Conservation (phyloP, 140 eudicot genomes). For the Anethum foeniculum region DNA sequence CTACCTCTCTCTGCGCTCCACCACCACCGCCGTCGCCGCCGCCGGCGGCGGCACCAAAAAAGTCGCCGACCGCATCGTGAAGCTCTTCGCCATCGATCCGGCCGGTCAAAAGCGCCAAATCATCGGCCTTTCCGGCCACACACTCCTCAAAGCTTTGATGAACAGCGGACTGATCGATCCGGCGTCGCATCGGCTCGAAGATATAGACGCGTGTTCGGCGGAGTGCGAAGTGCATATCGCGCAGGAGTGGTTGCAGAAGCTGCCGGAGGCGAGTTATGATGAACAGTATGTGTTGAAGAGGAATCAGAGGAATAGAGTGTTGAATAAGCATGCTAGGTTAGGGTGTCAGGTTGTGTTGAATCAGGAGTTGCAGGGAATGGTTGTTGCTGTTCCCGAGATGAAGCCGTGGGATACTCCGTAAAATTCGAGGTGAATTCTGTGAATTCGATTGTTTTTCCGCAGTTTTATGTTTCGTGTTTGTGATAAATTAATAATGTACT, state of each 20-base stretch:
- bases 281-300: conserved; percentile 84
- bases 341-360: conserved; percentile 88
- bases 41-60: conserved; percentile 38
- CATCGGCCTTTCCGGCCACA: conserved; percentile 78
- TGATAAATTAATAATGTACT: background rate
- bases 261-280: conserved; percentile 66
- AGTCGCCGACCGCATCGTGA: conserved; percentile 90
- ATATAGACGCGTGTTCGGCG: conserved; percentile 94
- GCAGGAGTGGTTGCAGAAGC: conserved; percentile 88
- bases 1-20: conserved; percentile 44
- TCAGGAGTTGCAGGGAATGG: conserved; percentile 87
- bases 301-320: conserved; percentile 54
- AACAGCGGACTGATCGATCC: conserved; percentile 79
- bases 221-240: conserved; percentile 98
- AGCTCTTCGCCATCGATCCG: conserved; percentile 66
- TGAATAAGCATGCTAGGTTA: conserved; percentile 82
- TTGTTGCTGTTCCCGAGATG: conserved; percentile 89
- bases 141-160: conserved; percentile 61
- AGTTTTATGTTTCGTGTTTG: background rate
- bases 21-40: conserved; percentile 28
- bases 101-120: conserved; percentile 74
- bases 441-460: background rate
- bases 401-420: conserved; percentile 95
- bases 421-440: background rate
- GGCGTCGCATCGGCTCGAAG: conserved; percentile 87